These are phyloP conservation scores for Yamadazyma takamatsuzukensis DNA, from an alignment of 805 yeast genomes.

Conservation along the genomic window DNA sequence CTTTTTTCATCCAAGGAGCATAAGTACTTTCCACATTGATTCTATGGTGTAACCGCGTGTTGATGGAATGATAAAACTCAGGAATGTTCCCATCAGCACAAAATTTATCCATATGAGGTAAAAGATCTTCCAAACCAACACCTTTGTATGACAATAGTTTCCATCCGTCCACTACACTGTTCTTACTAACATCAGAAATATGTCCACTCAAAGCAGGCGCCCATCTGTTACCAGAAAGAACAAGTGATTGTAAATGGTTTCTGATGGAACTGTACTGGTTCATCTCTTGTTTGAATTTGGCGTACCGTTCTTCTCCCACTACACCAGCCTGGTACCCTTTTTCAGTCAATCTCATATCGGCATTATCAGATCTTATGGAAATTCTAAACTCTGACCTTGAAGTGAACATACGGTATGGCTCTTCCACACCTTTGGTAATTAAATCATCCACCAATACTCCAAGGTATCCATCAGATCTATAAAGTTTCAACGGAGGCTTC, in stretches of 20 bases:
- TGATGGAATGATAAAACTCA: slow-evolving; percentile 18
- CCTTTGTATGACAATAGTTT: slow-evolving; percentile 62
- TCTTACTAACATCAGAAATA: slow-evolving; percentile 45
- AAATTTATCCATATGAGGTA: slow-evolving; percentile 24
- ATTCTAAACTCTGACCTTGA: slow-evolving; percentile 92
- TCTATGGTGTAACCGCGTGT: slow-evolving; percentile 49
- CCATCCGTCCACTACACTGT: slow-evolving; percentile 52
- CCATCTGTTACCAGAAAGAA: slow-evolving; percentile 64
- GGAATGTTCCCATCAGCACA: slow-evolving; percentile 20
- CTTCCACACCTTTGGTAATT: slow-evolving; percentile 92
- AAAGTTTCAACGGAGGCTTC: slow-evolving; percentile 47
- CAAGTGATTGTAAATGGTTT: slow-evolving; percentile 41
- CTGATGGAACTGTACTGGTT: slow-evolving; percentile 42
- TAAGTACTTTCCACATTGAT: slow-evolving; percentile 79
- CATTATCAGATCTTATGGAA: slow-evolving; percentile 89
- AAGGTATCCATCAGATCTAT: slow-evolving; percentile 80
- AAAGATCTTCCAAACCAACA: slow-evolving; percentile 22
- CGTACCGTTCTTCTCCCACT: slow-evolving; percentile 58
- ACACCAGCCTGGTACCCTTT: slow-evolving; percentile 65
- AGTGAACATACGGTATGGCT: slow-evolving; percentile 97
- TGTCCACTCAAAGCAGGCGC: slow-evolving; percentile 40
- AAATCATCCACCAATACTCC: slow-evolving; percentile 94
- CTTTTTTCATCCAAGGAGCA: slow-evolving; percentile 74
- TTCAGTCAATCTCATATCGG: slow-evolving; percentile 78
- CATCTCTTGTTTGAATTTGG: slow-evolving; percentile 41